Percentiles rank a stretch among this genome's conserved stretches.
Evolutionary conservation across 129 eudicot genomes (phyloP).

Genomic region (Calendula officinalis): DNA sequence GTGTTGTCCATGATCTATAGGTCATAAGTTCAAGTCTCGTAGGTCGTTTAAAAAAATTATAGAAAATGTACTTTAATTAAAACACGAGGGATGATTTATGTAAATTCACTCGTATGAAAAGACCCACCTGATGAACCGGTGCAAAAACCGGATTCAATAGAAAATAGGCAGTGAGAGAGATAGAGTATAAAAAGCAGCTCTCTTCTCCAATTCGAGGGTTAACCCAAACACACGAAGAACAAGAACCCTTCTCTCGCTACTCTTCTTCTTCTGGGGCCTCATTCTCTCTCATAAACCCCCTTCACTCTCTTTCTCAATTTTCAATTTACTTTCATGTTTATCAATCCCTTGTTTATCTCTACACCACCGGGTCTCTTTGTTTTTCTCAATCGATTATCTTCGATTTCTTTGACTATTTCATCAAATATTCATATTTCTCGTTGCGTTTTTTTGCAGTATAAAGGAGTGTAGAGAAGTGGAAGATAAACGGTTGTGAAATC

Average conservation of each 20-base stretch:
- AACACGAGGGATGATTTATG: too few species aligned
- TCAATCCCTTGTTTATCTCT: slow-evolving; percentile 35
- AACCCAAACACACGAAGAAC: slow-evolving; percentile 21
- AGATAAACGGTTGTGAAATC: slow-evolving; percentile 6
- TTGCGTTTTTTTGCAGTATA: slow-evolving; percentile 39
- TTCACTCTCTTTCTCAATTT: not conserved
- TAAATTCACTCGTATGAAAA: not conserved
- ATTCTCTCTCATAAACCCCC: slow-evolving; percentile 16
- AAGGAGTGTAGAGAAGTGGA: slow-evolving; percentile 42
- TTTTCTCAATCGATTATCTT: slow-evolving; percentile 1
- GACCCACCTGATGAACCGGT: slow-evolving; percentile 35
- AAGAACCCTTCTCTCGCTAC: slow-evolving; percentile 10
- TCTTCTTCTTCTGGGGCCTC: not conserved
- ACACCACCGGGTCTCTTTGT: slow-evolving; percentile 34
- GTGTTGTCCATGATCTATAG: too few species aligned
- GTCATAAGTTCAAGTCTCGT: too few species aligned
- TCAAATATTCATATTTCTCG: not conserved
- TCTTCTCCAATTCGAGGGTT: slow-evolving; percentile 48
- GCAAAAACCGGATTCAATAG: slow-evolving; percentile 48
- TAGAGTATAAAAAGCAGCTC: slow-evolving; percentile 31
- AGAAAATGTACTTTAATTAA: too few species aligned
- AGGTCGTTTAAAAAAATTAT: too few species aligned
- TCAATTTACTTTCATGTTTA: slow-evolving; percentile 40
- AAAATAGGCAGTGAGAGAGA: slow-evolving; percentile 3
- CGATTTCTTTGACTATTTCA: slow-evolving; percentile 17